Base-by-base conservation (phyloP, 2,329 filamentous ascomycete species). In the Claviceps monticola region DNA sequence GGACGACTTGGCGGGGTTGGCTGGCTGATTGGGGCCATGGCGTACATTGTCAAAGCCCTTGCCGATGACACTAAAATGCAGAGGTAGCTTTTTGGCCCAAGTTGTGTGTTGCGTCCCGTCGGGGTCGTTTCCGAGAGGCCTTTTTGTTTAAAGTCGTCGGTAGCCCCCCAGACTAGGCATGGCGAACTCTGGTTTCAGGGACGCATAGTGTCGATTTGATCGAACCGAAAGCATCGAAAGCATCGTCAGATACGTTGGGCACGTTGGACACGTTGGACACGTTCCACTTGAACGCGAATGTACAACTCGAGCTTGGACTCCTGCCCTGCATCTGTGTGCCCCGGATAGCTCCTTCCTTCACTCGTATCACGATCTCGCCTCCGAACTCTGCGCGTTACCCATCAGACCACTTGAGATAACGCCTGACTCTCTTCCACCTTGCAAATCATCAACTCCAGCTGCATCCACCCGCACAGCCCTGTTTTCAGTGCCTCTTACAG, bases 61-160 rank as follows among this genome's bases (percentile, higher is more conserved):
- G 49, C 46, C 49, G 49, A 51, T 36, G 52, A 49, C 49, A 48
- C 49, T 54, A 26, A n/a, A 54, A 49, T 37, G 48, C 21, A 23
- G 50, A 13, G 8, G 16, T 53, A 51, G 45, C 52, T 53, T 53
- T 49, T 53, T 50, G 19, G 9, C 37, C 34, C 13, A 2, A 38
- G 48, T 48, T 48, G 23, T 14, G 42, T 43, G 48, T 44, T 34
- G 41, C 14, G 23, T 43, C 46, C 41, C 21, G 5, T 43, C 19
- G n/a, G 21, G 17, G 16, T 41, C 49, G 41, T 52, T 19, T 21
- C 42, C 34, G 13, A 34, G 48, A 37, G 17, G 44, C 14, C 26
- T 41, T 34, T 41, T 13, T 41, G 48, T 53, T 53, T 47, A 53
- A 53, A 53, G 43, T 46, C 21, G 17, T 37, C 39, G 36, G 29